Conservation (phyloP, 805 yeast genomes). For the Yarrowia divulgata region DNA sequence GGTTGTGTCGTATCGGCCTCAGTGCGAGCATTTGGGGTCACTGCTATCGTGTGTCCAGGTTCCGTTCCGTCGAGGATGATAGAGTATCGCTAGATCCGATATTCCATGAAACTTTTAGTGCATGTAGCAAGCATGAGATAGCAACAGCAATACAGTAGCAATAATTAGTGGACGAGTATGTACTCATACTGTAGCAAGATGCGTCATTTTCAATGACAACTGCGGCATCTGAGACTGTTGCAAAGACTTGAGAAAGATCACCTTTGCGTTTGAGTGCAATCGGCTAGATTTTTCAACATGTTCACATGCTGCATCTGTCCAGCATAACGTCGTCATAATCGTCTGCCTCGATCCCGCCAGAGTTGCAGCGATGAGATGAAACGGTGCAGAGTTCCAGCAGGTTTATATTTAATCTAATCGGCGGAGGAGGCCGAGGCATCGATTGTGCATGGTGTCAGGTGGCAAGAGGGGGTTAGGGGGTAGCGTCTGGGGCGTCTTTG, state of each 20-base stretch:
- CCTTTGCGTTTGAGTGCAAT: no score
- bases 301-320: constrained; percentile 23
- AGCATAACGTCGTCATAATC: background rate
- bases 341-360: constrained; percentile 1
- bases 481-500: no score
- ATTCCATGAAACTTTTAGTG: background rate
- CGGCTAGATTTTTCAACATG: background rate
- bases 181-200: no score
- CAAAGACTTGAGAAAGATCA: no score
- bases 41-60: background rate
- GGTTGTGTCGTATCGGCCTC: background rate
- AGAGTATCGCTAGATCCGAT: constrained; percentile 6
- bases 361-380: constrained; percentile 31
- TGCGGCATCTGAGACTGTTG: no score
- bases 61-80: constrained; percentile 9
- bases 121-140: background rate
- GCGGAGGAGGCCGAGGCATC: background rate
- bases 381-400: constrained; percentile 14
- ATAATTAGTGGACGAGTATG: background rate
- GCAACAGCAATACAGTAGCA: background rate
- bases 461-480: background rate
- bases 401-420: background rate
- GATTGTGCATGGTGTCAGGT: constrained; percentile 1
- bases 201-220: no score
- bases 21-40: background rate